These are phyloP conservation scores for Grosmannia clavigera DNA, from an alignment of 2,329 filamentous ascomycete genomes.

Conservation along the genomic window DNA sequence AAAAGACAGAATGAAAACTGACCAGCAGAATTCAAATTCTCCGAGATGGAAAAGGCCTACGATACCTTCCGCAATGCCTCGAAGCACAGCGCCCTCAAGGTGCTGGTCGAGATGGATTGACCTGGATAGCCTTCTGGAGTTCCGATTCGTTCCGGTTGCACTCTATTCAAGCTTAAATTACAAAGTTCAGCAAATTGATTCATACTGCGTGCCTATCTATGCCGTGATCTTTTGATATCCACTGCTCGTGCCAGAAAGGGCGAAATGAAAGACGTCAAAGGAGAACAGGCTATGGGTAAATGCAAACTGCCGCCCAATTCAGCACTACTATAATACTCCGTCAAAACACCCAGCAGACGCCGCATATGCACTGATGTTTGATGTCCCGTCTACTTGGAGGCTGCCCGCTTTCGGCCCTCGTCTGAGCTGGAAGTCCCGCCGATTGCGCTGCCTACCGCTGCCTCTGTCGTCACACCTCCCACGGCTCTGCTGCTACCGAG, in stretches of 20 bases:
- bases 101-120: slow-evolving; percentile 24
- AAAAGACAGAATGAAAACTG: background rate
- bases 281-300: background rate
- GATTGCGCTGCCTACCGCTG: background rate
- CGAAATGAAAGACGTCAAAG: background rate
- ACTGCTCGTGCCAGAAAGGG: background rate
- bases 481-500: slow-evolving; percentile 12
- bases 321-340: background rate
- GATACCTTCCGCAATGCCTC: slow-evolving; percentile 27
- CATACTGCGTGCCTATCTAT: too few species aligned
- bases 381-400: background rate
- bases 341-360: background rate
- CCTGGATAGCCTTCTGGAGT: background rate
- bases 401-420: background rate
- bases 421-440: background rate
- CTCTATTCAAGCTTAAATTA: too few species aligned
- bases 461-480: slow-evolving; percentile 10
- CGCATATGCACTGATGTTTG: background rate
- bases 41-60: slow-evolving; percentile 31
- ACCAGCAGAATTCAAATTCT: slow-evolving; percentile 25
- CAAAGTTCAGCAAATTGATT: background rate
- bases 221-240: background rate
- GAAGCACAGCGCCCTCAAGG: slow-evolving; percentile 30
- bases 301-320: background rate
- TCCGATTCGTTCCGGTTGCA: background rate